Conservation (phyloP, 1,139 yeast species). For the Pichia sp. region DNA sequence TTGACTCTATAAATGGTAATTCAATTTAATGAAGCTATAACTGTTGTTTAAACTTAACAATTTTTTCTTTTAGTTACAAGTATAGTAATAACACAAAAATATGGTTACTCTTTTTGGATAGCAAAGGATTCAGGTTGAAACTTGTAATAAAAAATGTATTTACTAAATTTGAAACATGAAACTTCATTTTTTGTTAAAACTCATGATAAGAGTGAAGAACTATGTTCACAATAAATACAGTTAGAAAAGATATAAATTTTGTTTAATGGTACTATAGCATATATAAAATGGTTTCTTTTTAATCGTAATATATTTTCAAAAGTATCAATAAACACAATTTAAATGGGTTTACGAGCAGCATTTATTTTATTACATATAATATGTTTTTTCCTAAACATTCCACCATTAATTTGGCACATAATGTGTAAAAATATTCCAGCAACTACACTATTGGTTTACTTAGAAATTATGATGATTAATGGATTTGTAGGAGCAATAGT, state of each 20-base stretch:
- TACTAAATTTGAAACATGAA: background rate
- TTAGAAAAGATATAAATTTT: too few species aligned
- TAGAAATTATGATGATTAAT: slow-evolving; percentile 50
- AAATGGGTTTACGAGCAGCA: slow-evolving; percentile 32
- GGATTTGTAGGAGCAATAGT: slow-evolving; percentile 58
- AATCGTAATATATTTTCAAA: background rate
- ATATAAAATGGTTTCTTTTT: too few species aligned
- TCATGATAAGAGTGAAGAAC: too few species aligned
- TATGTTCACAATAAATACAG: background rate
- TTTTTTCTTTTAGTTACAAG: too few species aligned
- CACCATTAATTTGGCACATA: slow-evolving; percentile 70
- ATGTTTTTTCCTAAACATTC: slow-evolving; percentile 49
- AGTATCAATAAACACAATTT: background rate
- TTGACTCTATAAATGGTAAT: background rate
- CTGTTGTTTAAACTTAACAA: too few species aligned
- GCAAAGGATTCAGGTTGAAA: slow-evolving; percentile 9
- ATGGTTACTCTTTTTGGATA: slow-evolving; percentile 4
- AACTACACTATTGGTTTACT: slow-evolving; percentile 56
- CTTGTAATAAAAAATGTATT: background rate
- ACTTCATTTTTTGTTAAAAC: too few species aligned
- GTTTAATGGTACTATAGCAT: too few species aligned
- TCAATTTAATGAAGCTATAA: too few species aligned
- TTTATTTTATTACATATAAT: slow-evolving; percentile 47
- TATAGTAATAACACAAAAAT: too few species aligned
- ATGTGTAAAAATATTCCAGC: slow-evolving; percentile 62